Percentiles rank a stretch among this genome's conserved stretches.
Conservation (phyloP, 495 filamentous ascomycete species). For the Penicillium mononematosum region DNA sequence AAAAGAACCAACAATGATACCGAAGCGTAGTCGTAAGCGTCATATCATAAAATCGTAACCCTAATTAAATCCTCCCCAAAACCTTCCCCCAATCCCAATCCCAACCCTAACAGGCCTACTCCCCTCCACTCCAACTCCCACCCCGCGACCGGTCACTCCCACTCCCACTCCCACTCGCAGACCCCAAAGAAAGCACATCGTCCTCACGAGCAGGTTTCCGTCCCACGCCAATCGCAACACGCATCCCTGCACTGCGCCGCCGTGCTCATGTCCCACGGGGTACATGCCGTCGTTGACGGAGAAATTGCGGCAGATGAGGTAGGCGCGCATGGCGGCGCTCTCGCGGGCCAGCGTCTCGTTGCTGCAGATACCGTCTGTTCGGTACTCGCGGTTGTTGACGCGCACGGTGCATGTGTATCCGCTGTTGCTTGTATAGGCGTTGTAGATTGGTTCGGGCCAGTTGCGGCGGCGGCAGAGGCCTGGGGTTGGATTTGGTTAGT, state of each 20-base stretch:
- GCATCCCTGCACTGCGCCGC: conserved; percentile 80
- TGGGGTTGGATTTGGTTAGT: conserved; percentile 38
- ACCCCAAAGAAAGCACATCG: neutral
- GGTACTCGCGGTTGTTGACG: conserved; percentile 96
- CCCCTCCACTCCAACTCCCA: conserved; percentile 1
- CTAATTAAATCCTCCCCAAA: neutral
- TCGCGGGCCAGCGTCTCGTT: conserved; percentile 82
- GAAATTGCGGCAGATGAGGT: conserved; percentile 98
- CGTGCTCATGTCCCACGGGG: conserved; percentile 66
- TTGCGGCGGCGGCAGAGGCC: conserved; percentile 94
- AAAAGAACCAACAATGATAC: neutral
- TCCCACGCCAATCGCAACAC: conserved; percentile 68
- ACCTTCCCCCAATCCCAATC: neutral
- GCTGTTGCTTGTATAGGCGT: conserved; percentile 61
- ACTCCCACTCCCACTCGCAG: neutral
- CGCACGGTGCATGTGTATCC: conserved; percentile 89
- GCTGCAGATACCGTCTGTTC: conserved; percentile 81
- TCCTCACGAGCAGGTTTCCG: conserved; percentile 31
- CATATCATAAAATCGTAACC: neutral
- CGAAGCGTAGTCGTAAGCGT: neutral
- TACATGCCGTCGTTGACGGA: conserved; percentile 96
- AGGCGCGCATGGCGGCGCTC: conserved; percentile 94
- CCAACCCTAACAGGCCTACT: neutral
- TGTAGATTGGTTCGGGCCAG: conserved; percentile 92
- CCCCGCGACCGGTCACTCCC: neutral